Base-by-base conservation (phyloP, 2,329 filamentous ascomycete species). In the Setomelanomma holmii region DNA sequence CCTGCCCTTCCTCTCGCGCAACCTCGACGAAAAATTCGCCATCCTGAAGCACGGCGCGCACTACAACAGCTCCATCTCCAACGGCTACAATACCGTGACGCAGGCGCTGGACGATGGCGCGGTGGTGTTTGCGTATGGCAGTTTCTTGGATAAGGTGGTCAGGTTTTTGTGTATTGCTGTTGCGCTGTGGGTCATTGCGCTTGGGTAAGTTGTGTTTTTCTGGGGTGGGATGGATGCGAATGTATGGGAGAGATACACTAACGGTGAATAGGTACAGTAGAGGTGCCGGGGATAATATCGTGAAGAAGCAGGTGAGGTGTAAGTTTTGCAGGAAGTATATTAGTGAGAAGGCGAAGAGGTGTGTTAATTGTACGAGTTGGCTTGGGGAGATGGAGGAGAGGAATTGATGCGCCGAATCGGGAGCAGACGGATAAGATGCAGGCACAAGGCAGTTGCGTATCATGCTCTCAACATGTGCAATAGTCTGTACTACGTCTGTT, bases 21-120 rank as follows among this genome's bases (percentile, higher is more conserved):
- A 91, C 67, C 81, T 91, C 65, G 86, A 89, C 65, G 84, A 90
- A 74, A 90, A 90, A 71, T 91, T 91, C 69, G 84, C 87, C 0
- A 83, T 90, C 5, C 73, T 91, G 22, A 80, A 78, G 33, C 67
- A 76, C 0, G 88, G 88, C 0, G 81, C 84, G 2, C 78, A 83
- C 51, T 70, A 70, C 55, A 71, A 73, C 48, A 22, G 34, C 23
- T 64, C 67, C 24, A 64, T 76, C 1, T 74, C 79, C 4, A 70
- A 75, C 16, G 85, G 86, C 2, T 91, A 91, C 74, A 90, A 89
- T 63, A 91, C 89, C 1, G 76, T 89, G 5, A 76, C 84, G 38
- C 86, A 89, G 66, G 89, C 89, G 2, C 80, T 87, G 54, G 82
- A 85, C 4, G 89, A 91, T 59, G 89, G 88, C 1, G 89, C 89